phyloP scores from a whole-genome alignment of 306 rosid genomes.

The Glycyrrhiza uralensis region DNA sequence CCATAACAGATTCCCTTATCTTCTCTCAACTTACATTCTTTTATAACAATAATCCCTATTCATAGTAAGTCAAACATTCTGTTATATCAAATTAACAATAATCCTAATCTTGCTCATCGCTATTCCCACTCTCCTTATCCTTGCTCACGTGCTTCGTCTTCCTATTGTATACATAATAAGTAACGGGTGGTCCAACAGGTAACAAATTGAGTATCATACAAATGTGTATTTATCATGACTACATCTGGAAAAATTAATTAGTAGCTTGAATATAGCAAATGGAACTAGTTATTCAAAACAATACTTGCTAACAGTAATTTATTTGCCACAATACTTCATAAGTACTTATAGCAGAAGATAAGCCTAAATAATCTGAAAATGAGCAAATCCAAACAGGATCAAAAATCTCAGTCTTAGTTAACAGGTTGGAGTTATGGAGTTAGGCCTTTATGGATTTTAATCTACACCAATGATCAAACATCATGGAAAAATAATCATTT shows the following conservation, averaged over 20 bases:
- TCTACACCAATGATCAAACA: constrained; percentile 4
- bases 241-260: neutral
- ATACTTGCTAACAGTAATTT: no score
- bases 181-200: neutral
- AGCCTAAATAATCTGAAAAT: constrained; percentile 7
- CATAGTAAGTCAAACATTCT: neutral
- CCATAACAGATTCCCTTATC: no score
- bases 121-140: neutral
- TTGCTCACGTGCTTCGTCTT: neutral
- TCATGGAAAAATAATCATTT: constrained; percentile 7
- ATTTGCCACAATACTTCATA: neutral
- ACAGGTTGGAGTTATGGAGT: constrained; percentile 1
- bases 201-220: constrained; percentile 1
- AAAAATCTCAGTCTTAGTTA: neutral
- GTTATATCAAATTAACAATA: neutral
- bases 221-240: constrained; percentile 8
- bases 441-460: neutral
- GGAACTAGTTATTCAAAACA: neutral
- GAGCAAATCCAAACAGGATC: neutral
- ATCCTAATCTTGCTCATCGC: neutral
- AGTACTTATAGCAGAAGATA: neutral
- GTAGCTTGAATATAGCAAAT: constrained; percentile 2
- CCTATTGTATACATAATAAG: neutral
- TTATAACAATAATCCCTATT: neutral
- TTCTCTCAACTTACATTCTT: neutral